phyloP scores from a whole-genome alignment of 2,329 filamentous ascomycete species.

The Neurospora crassa region DNA sequence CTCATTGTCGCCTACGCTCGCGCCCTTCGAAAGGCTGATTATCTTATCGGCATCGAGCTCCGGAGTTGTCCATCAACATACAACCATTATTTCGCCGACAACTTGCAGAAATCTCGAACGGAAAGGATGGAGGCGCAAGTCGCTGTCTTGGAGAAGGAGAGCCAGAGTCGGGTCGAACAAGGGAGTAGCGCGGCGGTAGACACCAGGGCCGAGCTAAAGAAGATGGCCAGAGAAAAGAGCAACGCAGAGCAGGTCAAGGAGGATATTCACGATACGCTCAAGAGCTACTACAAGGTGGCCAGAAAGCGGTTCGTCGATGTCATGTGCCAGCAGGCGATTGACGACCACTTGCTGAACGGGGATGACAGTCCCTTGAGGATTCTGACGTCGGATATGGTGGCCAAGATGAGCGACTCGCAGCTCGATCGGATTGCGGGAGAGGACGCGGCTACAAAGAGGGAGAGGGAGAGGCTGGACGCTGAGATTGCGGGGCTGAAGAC shows the following conservation, averaged over 20 bases:
- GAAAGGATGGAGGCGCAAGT: slow-evolving; percentile 15
- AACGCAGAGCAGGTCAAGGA: slow-evolving; percentile 21
- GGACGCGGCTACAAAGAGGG: slow-evolving; percentile 30
- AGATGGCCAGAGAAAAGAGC: slow-evolving; percentile 7
- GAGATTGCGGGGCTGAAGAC: slow-evolving; percentile 36
- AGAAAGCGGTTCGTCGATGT: slow-evolving; percentile 54
- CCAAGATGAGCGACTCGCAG: slow-evolving; percentile 35
- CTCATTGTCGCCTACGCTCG: slow-evolving; percentile 34
- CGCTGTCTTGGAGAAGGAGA: slow-evolving; percentile 8
- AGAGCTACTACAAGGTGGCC: slow-evolving; percentile 52
- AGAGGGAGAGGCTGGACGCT: slow-evolving; percentile 31
- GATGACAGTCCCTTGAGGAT: slow-evolving; percentile 40
- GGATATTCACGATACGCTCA: slow-evolving; percentile 51
- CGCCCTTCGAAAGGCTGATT: slow-evolving; percentile 38
- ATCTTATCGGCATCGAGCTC: slow-evolving; percentile 44
- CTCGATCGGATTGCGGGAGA: slow-evolving; percentile 52
- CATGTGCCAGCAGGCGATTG: slow-evolving; percentile 48
- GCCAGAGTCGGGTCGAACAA: background rate
- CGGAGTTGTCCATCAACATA: slow-evolving; percentile 35
- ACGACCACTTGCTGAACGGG: slow-evolving; percentile 42
- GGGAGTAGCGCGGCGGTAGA: background rate
- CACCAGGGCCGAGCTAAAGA: background rate
- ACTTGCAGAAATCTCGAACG: slow-evolving; percentile 21
- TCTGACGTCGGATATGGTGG: slow-evolving; percentile 42
- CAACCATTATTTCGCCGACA: slow-evolving; percentile 42